phyloP scores from a whole-genome alignment of 208 protist genomes.

The Wallacemonas sp. region DNA sequence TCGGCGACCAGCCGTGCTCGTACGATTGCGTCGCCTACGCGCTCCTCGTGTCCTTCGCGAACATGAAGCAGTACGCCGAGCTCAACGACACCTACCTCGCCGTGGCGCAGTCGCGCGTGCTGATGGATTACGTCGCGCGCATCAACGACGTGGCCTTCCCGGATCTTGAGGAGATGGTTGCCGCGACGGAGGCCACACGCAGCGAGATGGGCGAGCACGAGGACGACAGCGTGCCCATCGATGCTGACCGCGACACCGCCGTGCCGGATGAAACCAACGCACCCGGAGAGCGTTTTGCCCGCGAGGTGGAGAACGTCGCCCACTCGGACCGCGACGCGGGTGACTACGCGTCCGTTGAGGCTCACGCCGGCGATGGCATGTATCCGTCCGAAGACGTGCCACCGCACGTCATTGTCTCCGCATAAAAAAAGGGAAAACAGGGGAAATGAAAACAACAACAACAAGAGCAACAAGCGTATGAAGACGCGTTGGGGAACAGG shows the following conservation, averaged over 20 bases:
- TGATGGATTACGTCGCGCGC: constrained; percentile 26
- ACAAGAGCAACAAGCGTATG: neutral
- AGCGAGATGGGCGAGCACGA: constrained; percentile 16
- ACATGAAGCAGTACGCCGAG: constrained; percentile 30
- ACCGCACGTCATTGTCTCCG: neutral
- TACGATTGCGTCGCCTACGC: constrained; percentile 29
- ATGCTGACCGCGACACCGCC: constrained; percentile 8
- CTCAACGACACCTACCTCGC: constrained; percentile 18
- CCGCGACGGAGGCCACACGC: constrained; percentile 9
- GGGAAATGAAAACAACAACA: neutral
- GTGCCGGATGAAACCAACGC: neutral
- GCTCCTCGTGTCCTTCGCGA: constrained; percentile 16
- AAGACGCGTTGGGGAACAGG: neutral
- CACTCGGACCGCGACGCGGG: neutral
- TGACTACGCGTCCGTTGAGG: constrained; percentile 6
- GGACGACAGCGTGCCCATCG: constrained; percentile 6
- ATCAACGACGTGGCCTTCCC: constrained; percentile 28
- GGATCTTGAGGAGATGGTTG: constrained; percentile 28
- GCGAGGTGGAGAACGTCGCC: neutral
- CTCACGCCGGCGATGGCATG: neutral
- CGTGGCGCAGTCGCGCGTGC: constrained; percentile 19
- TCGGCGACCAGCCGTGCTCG: constrained; percentile 18
- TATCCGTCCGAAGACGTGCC: constrained; percentile 3
- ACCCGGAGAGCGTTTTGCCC: neutral
- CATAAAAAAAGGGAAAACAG: constrained; percentile 5